These are phyloP conservation scores for Niebla homalea DNA, from an alignment of 495 filamentous ascomycete species.

Conservation along the genomic window DNA sequence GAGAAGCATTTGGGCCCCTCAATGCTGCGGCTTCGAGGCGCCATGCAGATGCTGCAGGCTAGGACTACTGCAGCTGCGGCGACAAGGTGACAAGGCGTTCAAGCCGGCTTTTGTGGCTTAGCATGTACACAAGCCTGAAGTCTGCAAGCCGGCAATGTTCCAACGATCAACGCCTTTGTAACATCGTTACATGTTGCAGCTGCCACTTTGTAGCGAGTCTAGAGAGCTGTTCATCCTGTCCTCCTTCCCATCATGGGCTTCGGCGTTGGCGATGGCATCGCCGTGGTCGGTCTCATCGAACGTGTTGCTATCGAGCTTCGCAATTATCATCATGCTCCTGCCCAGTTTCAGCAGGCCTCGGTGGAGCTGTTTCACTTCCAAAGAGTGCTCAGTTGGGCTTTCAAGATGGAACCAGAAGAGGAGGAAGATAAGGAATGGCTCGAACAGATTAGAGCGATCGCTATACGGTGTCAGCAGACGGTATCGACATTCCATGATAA, in stretches of 20 bases:
- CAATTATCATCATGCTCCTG: slow-evolving; percentile 10
- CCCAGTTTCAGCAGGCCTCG: slow-evolving; percentile 12
- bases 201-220: no score
- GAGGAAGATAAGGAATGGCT: not conserved
- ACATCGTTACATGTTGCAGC: not conserved
- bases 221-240: no score
- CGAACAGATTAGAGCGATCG: not conserved
- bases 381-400: slow-evolving; percentile 1
- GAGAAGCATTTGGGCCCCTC: no score
- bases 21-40: no score
- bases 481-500: slow-evolving; percentile 6
- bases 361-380: slow-evolving; percentile 7
- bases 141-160: no score
- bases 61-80: no score
- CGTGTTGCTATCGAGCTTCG: slow-evolving; percentile 8
- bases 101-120: no score
- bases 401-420: not conserved
- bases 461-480: not conserved
- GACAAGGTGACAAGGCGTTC: no score
- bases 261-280: slow-evolving; percentile 9
- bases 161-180: no score
- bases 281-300: slow-evolving; percentile 9
- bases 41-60: no score
- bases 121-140: no score
- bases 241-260: not conserved